Evolutionary conservation across 2,329 filamentous ascomycete species (phyloP).

Genomic region (Diaporthe eres): DNA sequence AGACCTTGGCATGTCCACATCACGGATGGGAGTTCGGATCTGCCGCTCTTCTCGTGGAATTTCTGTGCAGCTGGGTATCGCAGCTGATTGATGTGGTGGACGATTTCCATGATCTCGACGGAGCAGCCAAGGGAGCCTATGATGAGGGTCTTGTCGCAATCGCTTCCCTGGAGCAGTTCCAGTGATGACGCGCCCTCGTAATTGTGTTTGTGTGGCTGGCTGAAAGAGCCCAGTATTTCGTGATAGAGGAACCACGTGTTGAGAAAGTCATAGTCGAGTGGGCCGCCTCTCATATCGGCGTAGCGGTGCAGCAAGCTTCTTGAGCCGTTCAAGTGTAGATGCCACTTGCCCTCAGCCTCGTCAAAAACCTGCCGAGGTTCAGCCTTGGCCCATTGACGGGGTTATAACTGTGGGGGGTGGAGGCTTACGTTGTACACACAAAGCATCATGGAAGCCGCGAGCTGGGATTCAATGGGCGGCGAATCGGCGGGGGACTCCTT

Average conservation of each 20-base stretch:
- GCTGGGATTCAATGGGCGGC: constrained; percentile 55
- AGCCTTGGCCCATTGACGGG: constrained; percentile 34
- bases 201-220: constrained; percentile 49
- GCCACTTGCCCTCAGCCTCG: constrained; percentile 61
- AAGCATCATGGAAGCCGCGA: constrained; percentile 65
- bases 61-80: constrained; percentile 41
- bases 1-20: constrained; percentile 48
- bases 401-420: background rate
- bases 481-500: constrained; percentile 45
- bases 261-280: constrained; percentile 55
- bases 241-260: constrained; percentile 64
- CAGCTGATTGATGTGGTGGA: constrained; percentile 58
- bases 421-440: constrained; percentile 62
- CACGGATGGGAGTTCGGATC: constrained; percentile 40
- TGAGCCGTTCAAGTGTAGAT: constrained; percentile 59
- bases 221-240: constrained; percentile 61
- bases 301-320: constrained; percentile 52
- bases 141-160: constrained; percentile 54
- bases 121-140: constrained; percentile 64
- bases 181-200: constrained; percentile 48
- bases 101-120: constrained; percentile 59
- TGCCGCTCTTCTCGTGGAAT: background rate
- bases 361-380: constrained; percentile 59
- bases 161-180: constrained; percentile 48
- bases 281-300: constrained; percentile 46